These are phyloP conservation scores for Tetracladium setigerum DNA, from an alignment of 495 filamentous ascomycete species.

Conservation along the genomic window DNA sequence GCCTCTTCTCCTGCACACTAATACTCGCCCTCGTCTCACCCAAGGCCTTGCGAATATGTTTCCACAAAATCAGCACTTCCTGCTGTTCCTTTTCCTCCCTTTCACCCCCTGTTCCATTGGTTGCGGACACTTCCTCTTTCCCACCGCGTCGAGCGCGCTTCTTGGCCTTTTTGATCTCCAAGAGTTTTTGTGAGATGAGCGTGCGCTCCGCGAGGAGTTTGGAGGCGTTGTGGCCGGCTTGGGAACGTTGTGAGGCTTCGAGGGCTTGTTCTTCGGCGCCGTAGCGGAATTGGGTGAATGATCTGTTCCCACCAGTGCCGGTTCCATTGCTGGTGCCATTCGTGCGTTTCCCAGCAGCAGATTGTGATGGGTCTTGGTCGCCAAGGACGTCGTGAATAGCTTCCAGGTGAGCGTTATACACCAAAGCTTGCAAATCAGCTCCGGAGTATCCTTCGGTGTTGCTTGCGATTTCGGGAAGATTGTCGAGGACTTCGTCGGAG, in stretches of 20 bases:
- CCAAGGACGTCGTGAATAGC: slow-evolving; percentile 89
- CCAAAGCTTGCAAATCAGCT: slow-evolving; percentile 87
- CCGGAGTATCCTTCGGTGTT: slow-evolving; percentile 89
- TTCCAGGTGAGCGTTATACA: slow-evolving; percentile 95
- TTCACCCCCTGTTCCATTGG: not conserved
- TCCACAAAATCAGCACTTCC: slow-evolving; percentile 81
- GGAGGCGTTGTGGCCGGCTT: slow-evolving; percentile 29
- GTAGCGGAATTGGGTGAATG: slow-evolving; percentile 81
- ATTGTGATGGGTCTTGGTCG: slow-evolving; percentile 38
- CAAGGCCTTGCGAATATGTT: slow-evolving; percentile 72
- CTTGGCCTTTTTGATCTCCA: slow-evolving; percentile 60
- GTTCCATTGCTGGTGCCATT: slow-evolving; percentile 27
- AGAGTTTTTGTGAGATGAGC: slow-evolving; percentile 65
- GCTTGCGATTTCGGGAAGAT: slow-evolving; percentile 57
- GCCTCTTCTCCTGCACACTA: slow-evolving; percentile 59
- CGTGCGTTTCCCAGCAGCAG: slow-evolving; percentile 26
- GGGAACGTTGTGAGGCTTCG: slow-evolving; percentile 30
- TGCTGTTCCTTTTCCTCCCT: slow-evolving; percentile 33
- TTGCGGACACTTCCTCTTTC: not conserved
- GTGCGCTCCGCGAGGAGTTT: slow-evolving; percentile 59
- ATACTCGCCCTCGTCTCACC: slow-evolving; percentile 79
- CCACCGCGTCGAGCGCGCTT: slow-evolving; percentile 37
- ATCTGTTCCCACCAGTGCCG: slow-evolving; percentile 25
- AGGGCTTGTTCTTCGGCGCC: slow-evolving; percentile 46
- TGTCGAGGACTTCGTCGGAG: slow-evolving; percentile 46